Conservation (phyloP, 2,329 filamentous ascomycete genomes). For the Trichoderma sp. region DNA sequence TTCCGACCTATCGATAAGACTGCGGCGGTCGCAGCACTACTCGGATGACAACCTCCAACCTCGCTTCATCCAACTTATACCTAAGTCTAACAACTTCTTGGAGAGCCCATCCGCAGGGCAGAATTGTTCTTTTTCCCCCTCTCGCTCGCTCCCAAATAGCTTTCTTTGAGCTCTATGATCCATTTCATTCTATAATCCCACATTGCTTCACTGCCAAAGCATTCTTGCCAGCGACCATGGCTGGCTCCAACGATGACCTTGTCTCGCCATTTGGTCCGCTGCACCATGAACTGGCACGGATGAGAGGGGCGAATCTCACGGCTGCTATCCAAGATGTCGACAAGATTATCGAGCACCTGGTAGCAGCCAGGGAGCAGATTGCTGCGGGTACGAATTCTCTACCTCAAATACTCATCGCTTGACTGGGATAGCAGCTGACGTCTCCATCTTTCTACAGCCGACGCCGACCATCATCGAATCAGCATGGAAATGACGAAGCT, state of each 20-base stretch:
- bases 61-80: constrained; percentile 5
- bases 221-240: constrained; percentile 35
- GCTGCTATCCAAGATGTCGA: constrained; percentile 80
- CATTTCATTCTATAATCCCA: neutral
- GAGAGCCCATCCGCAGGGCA: neutral
- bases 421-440: constrained; percentile 3
- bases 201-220: neutral
- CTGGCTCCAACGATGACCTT: constrained; percentile 42
- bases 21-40: neutral
- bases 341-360: constrained; percentile 76
- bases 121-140: neutral
- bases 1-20: constrained; percentile 24
- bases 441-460: constrained; percentile 33
- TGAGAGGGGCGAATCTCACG: constrained; percentile 69
- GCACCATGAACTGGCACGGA: constrained; percentile 73
- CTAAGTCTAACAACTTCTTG: constrained; percentile 11
- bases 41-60: constrained; percentile 24
- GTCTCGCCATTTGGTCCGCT: constrained; percentile 58
- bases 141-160: neutral
- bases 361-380: constrained; percentile 73
- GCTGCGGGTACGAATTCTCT: constrained; percentile 60
- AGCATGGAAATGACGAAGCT: constrained; percentile 79
- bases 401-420: neutral
- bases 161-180: neutral
- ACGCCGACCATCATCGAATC: constrained; percentile 58